Conservation (phyloP, 2,329 filamentous ascomycete genomes). For the Trichoderma pleuroti region DNA sequence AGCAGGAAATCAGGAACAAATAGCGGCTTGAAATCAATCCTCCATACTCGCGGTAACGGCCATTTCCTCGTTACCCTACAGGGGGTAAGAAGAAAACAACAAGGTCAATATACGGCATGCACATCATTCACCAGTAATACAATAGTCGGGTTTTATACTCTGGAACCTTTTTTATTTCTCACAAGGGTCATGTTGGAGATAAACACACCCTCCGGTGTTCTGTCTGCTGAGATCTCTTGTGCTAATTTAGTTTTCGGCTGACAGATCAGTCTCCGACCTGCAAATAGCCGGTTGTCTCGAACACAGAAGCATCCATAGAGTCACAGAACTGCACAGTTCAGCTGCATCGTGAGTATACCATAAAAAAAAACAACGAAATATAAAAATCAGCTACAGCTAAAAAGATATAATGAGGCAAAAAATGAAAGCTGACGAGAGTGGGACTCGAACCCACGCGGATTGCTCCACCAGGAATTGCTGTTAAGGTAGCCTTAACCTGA, state of each 20-base stretch:
- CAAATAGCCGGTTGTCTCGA: background rate
- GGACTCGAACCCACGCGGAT: conserved; percentile 23
- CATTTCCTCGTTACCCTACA: background rate
- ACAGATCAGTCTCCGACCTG: background rate
- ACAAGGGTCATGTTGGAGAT: background rate
- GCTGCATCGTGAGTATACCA: too few relatives aligned
- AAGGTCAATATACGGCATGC: background rate
- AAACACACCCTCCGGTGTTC: background rate
- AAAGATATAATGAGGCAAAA: background rate
- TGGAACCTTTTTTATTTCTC: background rate
- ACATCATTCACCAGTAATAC: background rate
- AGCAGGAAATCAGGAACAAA: background rate
- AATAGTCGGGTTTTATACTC: background rate
- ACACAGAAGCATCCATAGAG: background rate
- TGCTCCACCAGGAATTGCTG: conserved; percentile 22
- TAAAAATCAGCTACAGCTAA: too few relatives aligned
- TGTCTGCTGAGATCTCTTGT: background rate
- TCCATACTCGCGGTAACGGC: too few relatives aligned
- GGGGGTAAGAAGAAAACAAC: background rate
- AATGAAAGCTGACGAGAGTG: conserved; percentile 21
- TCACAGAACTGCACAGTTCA: too few relatives aligned
- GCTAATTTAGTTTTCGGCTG: background rate
- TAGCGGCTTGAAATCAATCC: too few relatives aligned
- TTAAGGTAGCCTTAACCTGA: conserved; percentile 22
- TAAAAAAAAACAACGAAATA: too few relatives aligned